Evolutionary conservation across 2,329 filamentous ascomycete species (phyloP), one percentile per base, ranked within the genome.

Genomic region (Emmonsiellopsis sp.): DNA sequence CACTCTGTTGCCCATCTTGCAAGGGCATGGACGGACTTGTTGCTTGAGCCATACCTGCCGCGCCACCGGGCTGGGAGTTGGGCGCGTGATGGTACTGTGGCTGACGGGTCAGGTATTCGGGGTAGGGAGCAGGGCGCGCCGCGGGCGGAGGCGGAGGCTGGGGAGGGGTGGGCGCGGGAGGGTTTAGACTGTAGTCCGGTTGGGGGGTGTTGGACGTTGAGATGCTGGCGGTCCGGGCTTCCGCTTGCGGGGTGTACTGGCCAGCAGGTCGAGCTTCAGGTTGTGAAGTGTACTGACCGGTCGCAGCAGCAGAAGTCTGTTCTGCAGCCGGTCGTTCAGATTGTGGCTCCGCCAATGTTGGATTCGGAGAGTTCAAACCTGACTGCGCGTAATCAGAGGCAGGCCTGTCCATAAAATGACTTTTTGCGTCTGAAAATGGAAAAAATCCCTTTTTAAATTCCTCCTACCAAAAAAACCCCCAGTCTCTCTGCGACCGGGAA

Each of bases 11-110:
- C 72, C 79, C 87, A 89, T 90, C 87, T 81, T 84, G 81, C 78
- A 88, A 79, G 84, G 86, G 66, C 59, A 62, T 32, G 76, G 89
- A 95, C 90, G 89, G 88, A 95, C 91, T 95, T 86, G 89, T 89
- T 86, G 89, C 83, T 89, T 95, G 90, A 83, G 91, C 89, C 91
- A 96, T 96, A 85, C 85, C 86, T 84, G 83, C 86, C 75, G 85
- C 82, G 75, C 83, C 83, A 75, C 81, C 84, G 73, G 84, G 80
- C 71, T 83, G 82, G 72, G 81, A 84, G 76, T 81, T 82, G 55
- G 73, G 88, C 78, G 73, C 84, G 66, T 73, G 84, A 74, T 89
- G 86, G 78, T 93, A 93, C 68, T 85, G 80, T 64, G 70, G 72
- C 56, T 77, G 77, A 68, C 89, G 87, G 75, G 88, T 84, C 70